Evolutionary conservation across 2,329 filamentous ascomycete genomes (phyloP), one percentile per base, ranked within the genome.

Genomic region (Colletotrichum agaves): DNA sequence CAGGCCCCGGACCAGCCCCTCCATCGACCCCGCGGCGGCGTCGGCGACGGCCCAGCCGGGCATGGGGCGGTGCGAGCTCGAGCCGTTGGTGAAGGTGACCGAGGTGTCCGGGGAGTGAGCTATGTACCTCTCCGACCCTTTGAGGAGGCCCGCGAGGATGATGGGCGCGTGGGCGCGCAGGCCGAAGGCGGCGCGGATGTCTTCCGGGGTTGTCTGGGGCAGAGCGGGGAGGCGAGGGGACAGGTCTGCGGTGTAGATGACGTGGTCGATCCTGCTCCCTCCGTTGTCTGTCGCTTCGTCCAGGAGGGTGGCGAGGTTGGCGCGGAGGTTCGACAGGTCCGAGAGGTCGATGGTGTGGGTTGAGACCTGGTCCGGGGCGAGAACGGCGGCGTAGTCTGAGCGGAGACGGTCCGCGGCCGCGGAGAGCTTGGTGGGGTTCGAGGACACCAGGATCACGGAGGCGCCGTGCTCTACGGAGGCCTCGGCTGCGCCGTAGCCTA

Each of bases 181-280:
- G 39, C 27, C 8, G 47, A 61, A 41, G 37, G 57, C 27, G 19
- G 56, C 39, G 8, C 12, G n/a, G 23, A 65, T 65, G 21, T 61
- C 56, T 0, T 13, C 12, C 2, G 49, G 56, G 0, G 13, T 12
- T 3, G 56, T 65, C 1, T 61, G 11, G 2, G 10, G 2, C 4
- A 63, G 23, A 13, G 61, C 35, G 1, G 61, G 61, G 11, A 57
- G 52, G 15, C 27, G 37, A 15, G 31, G 12, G n/a, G 56, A 8
- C 4, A 19, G 2, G 56, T 61, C 62, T 19, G 63, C 63, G 12
- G 63, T 61, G 63, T 65, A 65, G 57, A 65, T 27, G 46, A 61
- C 19, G 49, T 65, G 63, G 23, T 61, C 15, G 13, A 61, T 13
- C 2, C 61, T 61, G 27, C 11, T 5, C 4, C 3, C 2, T 2